phyloP scores from a whole-genome alignment of 169 alveolate species.

The Plasmodium gallinaceum region DNA sequence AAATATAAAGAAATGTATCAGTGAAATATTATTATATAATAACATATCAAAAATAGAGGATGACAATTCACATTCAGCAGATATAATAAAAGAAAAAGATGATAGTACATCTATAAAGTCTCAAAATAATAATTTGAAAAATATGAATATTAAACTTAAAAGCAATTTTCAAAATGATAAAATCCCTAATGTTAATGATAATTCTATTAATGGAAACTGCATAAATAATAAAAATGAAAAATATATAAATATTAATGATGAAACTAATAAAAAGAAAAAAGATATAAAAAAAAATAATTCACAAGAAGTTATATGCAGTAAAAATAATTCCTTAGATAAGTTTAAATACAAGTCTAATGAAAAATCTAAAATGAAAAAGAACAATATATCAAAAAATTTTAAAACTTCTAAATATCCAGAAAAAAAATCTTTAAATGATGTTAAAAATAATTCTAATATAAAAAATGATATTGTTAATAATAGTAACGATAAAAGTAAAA shows the following conservation, averaged over 20 bases:
- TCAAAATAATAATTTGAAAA: neutral
- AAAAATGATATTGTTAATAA: neutral
- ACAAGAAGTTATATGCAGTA: neutral
- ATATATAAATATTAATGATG: slow-evolving; percentile 2
- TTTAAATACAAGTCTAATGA: slow-evolving; percentile 3
- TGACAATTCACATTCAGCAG: neutral
- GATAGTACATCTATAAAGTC: neutral
- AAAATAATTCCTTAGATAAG: neutral
- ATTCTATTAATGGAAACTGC: neutral
- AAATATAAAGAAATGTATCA: slow-evolving; percentile 53
- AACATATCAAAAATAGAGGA: slow-evolving; percentile 12
- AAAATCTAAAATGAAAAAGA: slow-evolving; percentile 9
- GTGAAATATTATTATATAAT: slow-evolving; percentile 41
- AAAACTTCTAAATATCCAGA: neutral
- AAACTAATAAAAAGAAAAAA: neutral
- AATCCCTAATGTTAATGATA: neutral
- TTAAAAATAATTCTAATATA: slow-evolving; percentile 1
- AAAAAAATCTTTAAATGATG: neutral
- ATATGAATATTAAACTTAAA: neutral
- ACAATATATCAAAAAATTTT: neutral
- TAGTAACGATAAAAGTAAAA: slow-evolving; percentile 33
- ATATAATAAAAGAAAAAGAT: neutral
- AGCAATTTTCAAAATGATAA: neutral
- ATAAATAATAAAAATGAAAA: neutral
- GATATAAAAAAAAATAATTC: neutral